Evolutionary conservation across 2,329 filamentous ascomycete species (phyloP), one percentile per base, ranked within the genome.

Genomic region (Penicillium rolfsii): DNA sequence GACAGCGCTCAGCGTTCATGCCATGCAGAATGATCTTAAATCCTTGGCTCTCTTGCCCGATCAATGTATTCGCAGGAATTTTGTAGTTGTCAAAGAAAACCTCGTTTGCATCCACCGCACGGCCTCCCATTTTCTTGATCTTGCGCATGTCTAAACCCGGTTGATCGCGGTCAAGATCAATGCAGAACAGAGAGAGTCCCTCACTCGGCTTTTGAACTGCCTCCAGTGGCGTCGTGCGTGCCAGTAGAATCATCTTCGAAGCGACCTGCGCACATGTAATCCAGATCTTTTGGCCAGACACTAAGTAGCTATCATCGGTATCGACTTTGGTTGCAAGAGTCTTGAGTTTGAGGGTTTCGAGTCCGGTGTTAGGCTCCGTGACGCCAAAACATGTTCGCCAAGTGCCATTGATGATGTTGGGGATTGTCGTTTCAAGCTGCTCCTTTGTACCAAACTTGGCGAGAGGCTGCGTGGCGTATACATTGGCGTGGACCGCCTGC

Each of bases 231-330:
- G 87, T 91, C 0, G 91, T 96, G 1, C 91, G 85, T 0, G 91
- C 91, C 0, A 96, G 83, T 0, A 96, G 82, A 4, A 96, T 88
- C 91, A 96, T 96, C 70, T 91, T 91, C 4, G 84, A 83, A 0
- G 91, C 91, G 0, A 94, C 89, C 73, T 96, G 91, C 0, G 91
- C 91, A 56, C 87, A 93, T 0, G 91, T 91, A 57, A 95, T 96
- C 91, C 91, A 96, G 57, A 94, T 93, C 78, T 96, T 96, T 73
- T 94, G 90, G 0, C 91, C 91, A 0, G 85, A 85, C 11, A 96
- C 82, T 1, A 78, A 80, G 72, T 93, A 96, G 4, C 80, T 82
- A 14, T 84, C 79, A 0, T 84, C 85, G 22, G 86, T 79, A 0
- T 84, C 85, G 22, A 86, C 84, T 65, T 82, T 84, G 33, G 75